Evolutionary conservation across 768 basidiomycete genomes (phyloP).

Genomic region (Hygrophoropsis aurantiaca): DNA sequence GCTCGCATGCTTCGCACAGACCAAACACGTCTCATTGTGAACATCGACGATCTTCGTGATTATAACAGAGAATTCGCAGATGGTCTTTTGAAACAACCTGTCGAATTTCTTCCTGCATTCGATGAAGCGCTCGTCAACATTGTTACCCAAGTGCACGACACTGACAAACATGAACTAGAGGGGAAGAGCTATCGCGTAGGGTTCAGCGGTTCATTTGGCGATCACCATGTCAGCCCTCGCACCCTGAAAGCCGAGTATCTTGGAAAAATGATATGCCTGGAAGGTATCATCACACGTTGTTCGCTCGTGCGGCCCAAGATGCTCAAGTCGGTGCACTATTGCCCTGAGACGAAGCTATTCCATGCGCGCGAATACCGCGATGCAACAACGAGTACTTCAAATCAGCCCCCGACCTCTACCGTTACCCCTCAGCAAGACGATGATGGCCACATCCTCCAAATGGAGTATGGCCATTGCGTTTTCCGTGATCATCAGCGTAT

Average conservation of each 20-base stretch:
- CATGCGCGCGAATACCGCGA: conserved; percentile 92
- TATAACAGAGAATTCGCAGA: conserved; percentile 86
- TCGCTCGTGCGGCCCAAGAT: conserved; percentile 98
- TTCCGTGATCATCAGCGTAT: conserved; percentile 98
- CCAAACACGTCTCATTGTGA: conserved; percentile 88
- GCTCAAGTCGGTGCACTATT: conserved; percentile 95
- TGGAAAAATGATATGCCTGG: conserved; percentile 94
- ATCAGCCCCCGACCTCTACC: conserved; percentile 80
- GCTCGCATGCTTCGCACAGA: conserved; percentile 78
- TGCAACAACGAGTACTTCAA: conserved; percentile 83
- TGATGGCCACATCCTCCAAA: conserved; percentile 82
- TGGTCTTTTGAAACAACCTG: conserved; percentile 86
- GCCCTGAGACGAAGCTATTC: conserved; percentile 81
- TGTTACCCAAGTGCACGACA: conserved; percentile 72
- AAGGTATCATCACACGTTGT: conserved; percentile 98
- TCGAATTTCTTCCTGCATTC: conserved; percentile 84
- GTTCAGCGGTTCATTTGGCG: conserved; percentile 94
- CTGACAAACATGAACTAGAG: conserved; percentile 77
- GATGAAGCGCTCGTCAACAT: conserved; percentile 79
- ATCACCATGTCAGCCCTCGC: conserved; percentile 95
- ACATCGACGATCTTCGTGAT: conserved; percentile 94
- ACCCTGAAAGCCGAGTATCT: conserved; percentile 86
- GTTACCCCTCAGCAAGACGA: conserved; percentile 92
- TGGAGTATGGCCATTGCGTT: conserved; percentile 87
- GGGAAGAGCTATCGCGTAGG: conserved; percentile 85